Percentiles rank a stretch among this genome's conserved stretches.
Evolutionary conservation across 495 filamentous ascomycete genomes (phyloP).

Genomic region (Neurospora pannonica): DNA sequence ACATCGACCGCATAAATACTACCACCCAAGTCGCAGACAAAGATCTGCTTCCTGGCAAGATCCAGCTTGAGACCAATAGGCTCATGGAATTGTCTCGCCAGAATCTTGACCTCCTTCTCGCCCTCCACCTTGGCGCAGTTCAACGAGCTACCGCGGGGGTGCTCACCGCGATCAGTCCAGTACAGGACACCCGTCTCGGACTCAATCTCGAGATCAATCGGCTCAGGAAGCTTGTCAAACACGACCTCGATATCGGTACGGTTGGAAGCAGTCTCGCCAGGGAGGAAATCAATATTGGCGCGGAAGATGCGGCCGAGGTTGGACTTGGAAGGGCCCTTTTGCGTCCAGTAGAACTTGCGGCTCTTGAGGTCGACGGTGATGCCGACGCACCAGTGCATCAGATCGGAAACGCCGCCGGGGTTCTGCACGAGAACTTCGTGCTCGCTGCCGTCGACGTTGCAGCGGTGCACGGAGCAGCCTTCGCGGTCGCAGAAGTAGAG

Average conservation of each 20-base stretch:
- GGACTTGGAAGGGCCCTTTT: conserved; percentile 42
- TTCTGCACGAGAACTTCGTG: conserved; percentile 32
- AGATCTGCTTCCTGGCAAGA: conserved; percentile 22
- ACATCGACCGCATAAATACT: conserved; percentile 31
- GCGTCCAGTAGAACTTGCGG: conserved; percentile 45
- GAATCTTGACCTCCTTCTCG: conserved; percentile 3
- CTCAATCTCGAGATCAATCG: conserved; percentile 47
- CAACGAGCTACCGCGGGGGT: conserved; percentile 37
- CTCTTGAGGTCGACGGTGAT: conserved; percentile 28
- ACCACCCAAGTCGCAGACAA: conserved; percentile 35
- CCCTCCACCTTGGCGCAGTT: conserved; percentile 15
- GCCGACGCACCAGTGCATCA: conserved; percentile 44
- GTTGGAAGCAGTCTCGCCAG: conserved; percentile 2
- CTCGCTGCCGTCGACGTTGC: conserved; percentile 34
- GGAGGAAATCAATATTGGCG: conserved; percentile 23
- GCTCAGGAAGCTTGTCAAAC: conserved; percentile 39
- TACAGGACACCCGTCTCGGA: conserved; percentile 28
- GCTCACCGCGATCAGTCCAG: conserved; percentile 49
- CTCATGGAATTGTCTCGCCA: conserved; percentile 36
- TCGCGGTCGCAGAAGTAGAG: conserved; percentile 49
- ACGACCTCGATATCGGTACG: conserved; percentile 34
- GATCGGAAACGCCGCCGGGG: conserved; percentile 11
- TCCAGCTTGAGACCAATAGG: conserved; percentile 39
- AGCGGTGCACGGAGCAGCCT: conserved; percentile 36
- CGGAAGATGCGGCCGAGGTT: conserved; percentile 38